Conservation (phyloP, 108 stramenopile species). For the Aureococcus anophagefferens region DNA sequence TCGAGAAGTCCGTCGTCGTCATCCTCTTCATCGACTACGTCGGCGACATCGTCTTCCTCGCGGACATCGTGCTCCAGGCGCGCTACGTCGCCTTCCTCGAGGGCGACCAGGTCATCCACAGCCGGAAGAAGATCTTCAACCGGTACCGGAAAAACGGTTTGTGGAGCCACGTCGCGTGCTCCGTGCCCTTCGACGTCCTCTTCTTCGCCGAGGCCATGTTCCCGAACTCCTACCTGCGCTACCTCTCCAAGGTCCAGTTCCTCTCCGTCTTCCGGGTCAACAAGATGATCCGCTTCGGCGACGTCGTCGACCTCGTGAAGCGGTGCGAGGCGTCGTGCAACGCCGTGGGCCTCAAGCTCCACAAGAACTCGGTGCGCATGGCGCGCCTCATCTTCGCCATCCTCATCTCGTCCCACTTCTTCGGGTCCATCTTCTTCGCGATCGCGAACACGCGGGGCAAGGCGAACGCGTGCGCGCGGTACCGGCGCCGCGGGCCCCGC, state of each 20-base stretch:
- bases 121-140: slow-evolving; percentile 18
- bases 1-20: neutral
- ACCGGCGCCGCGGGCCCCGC: too few relatives aligned
- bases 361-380: slow-evolving; percentile 35
- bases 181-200: slow-evolving; percentile 31
- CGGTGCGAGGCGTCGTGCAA: slow-evolving; percentile 23
- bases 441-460: slow-evolving; percentile 17
- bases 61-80: slow-evolving; percentile 26
- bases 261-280: slow-evolving; percentile 36
- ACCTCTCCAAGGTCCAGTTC: slow-evolving; percentile 33
- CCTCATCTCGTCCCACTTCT: slow-evolving; percentile 31
- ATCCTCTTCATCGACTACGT: slow-evolving; percentile 37
- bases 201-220: slow-evolving; percentile 8
- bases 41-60: slow-evolving; percentile 31
- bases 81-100: slow-evolving; percentile 34
- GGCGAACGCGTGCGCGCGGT: slow-evolving; percentile 23
- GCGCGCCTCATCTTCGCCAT: slow-evolving; percentile 31
- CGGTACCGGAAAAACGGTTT: slow-evolving; percentile 29
- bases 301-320: slow-evolving; percentile 18
- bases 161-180: slow-evolving; percentile 28
- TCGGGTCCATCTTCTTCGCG: slow-evolving; percentile 35
- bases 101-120: slow-evolving; percentile 33
- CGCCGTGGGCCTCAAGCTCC: slow-evolving; percentile 29
- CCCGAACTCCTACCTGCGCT: neutral
- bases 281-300: slow-evolving; percentile 30